Percentiles rank a stretch among this genome's conserved stretches.
Conservation (phyloP, 108 stramenopile species). For the Skeletonema potamos region DNA sequence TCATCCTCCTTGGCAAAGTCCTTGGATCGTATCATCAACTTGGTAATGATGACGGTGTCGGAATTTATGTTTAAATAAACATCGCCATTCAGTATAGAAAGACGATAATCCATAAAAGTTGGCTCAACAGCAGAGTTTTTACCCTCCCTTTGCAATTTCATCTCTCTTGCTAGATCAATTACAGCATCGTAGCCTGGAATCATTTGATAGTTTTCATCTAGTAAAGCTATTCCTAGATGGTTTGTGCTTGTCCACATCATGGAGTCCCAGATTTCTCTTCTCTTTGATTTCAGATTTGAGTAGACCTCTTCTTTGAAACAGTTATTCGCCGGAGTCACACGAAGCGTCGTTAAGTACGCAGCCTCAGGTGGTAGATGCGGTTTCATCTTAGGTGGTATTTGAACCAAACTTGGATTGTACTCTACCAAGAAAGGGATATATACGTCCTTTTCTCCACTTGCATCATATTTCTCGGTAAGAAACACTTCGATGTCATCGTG, state of each 20-base stretch:
- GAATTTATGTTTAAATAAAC: constrained; percentile 33
- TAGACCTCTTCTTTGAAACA: constrained; percentile 23
- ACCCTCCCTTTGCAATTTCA: constrained; percentile 10
- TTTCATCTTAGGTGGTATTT: constrained; percentile 5
- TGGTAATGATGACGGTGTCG: constrained; percentile 20
- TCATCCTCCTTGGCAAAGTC: background rate
- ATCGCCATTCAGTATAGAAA: constrained; percentile 25
- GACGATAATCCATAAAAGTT: constrained; percentile 37
- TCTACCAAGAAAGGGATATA: constrained; percentile 23
- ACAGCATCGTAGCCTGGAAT: constrained; percentile 34
- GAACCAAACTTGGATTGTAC: constrained; percentile 39
- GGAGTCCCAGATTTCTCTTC: constrained; percentile 14
- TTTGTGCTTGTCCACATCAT: constrained; percentile 27
- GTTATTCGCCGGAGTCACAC: constrained; percentile 39
- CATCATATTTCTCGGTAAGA: constrained; percentile 19
- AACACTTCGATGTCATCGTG: constrained; percentile 12
- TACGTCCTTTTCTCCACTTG: too few species aligned
- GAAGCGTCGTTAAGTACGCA: constrained; percentile 26
- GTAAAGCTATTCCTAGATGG: constrained; percentile 30
- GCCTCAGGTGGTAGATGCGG: constrained; percentile 16
- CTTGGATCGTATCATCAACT: constrained; percentile 20
- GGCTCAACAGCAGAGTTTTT: background rate
- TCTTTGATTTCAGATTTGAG: background rate
- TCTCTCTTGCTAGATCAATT: constrained; percentile 20
- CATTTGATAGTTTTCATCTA: constrained; percentile 23